Evolutionary conservation across 108 stramenopile genomes (phyloP), one percentile per base, ranked within the genome.

Genomic region (Fragilaria crotonensis): DNA sequence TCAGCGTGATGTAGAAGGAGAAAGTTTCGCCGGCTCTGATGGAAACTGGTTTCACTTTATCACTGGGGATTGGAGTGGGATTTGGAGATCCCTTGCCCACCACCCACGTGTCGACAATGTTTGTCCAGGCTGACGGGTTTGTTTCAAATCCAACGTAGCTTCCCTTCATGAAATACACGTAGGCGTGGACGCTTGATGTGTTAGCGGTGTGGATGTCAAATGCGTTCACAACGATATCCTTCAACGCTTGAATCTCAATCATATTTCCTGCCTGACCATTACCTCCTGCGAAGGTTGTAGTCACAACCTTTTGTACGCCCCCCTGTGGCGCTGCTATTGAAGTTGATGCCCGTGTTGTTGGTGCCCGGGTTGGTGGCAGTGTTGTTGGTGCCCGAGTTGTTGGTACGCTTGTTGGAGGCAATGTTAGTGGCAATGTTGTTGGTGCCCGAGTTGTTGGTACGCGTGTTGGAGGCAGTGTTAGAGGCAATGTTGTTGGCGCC

Each of bases 211-310:
- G 36, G 14, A 41, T 41, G 36, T 41, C 14, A 14, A 41, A 41
- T 41, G 36, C 7, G 7, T 7, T 41, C 36, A 41, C 36, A 41
- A 41, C 36, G 14, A 41, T 7, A 41, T 11, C 14, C 36, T 7
- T 7, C 7, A 41, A 11, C 14, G 36, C 36, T 41, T 41, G 36
- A 41, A 41, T 41, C 36, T 41, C 36, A 14, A 41, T 41, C 36
- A 41, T 41, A 41, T 41, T 41, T 11, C 36, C 36, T 23, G 49
- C 49, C 49, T 50, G 49, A n/a, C 49, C 49, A 50, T 9, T 21
- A 5, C 17, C 20, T 19, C 9, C 49, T 5, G 9, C 20, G 49
- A 23, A 50, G 5, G 23, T 19, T 44, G 41, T 44, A n/a, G 49
- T 50, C 7, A 50, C 36, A 11, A 41, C 7, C 36, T 41, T 41